These are phyloP conservation scores for Cytospora piceicola DNA, from an alignment of 2,329 filamentous ascomycete genomes.

Conservation along the genomic window DNA sequence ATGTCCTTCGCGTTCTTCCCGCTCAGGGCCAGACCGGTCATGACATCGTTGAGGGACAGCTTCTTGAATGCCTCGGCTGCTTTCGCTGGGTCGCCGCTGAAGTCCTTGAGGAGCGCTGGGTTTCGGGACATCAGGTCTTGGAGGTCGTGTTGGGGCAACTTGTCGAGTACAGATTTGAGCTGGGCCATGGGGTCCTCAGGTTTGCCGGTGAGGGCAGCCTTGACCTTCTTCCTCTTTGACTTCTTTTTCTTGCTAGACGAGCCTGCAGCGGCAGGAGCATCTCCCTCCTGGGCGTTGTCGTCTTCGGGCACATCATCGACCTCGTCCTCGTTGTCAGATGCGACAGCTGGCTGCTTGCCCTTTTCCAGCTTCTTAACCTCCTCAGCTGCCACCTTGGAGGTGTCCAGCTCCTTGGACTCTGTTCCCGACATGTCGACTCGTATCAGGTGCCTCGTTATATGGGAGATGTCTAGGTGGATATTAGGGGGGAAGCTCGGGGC, in stretches of 20 bases:
- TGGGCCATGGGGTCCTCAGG: slow-evolving; percentile 44
- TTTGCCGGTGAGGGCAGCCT: slow-evolving; percentile 48
- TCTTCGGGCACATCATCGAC: slow-evolving; percentile 44
- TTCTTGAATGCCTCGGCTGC: slow-evolving; percentile 61
- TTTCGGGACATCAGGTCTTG: slow-evolving; percentile 72
- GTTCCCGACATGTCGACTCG: slow-evolving; percentile 52
- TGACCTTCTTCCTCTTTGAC: slow-evolving; percentile 66
- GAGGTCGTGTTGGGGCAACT: slow-evolving; percentile 60
- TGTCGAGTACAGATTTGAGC: slow-evolving; percentile 56
- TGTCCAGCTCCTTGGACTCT: slow-evolving; percentile 66
- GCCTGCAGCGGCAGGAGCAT: slow-evolving; percentile 34
- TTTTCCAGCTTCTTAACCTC: slow-evolving; percentile 43
- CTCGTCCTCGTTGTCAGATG: slow-evolving; percentile 53
- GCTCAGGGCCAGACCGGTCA: slow-evolving; percentile 74
- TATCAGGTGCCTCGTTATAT: not conserved
- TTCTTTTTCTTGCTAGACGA: slow-evolving; percentile 63
- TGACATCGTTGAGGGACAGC: slow-evolving; percentile 70
- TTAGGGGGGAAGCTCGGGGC: not conserved
- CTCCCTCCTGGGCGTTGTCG: slow-evolving; percentile 38
- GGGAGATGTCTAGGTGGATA: not conserved
- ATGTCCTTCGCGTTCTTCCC: slow-evolving; percentile 95
- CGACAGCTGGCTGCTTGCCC: slow-evolving; percentile 50
- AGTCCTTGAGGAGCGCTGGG: slow-evolving; percentile 69
- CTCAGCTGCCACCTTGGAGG: slow-evolving; percentile 51
- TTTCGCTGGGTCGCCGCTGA: slow-evolving; percentile 42